Evolutionary conservation across 176 grass and related monocot genomes (phyloP).

Genomic region (Oryza brachyantha): DNA sequence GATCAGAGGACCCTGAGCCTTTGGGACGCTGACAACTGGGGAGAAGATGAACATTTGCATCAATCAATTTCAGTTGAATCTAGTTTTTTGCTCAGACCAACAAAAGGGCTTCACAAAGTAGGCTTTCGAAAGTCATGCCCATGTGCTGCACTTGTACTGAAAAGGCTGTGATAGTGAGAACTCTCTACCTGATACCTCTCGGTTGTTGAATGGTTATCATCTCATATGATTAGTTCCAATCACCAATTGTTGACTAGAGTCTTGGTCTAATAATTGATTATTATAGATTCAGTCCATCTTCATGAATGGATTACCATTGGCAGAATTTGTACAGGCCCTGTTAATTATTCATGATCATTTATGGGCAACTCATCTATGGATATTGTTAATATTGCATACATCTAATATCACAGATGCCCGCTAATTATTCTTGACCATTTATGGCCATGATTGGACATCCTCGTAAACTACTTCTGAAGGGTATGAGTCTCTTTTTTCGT

Average conservation of each 20-base stretch:
- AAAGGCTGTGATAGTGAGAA: neutral
- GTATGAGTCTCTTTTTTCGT: neutral
- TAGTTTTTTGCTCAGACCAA: neutral
- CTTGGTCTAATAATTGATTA: neutral
- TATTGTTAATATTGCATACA: neutral
- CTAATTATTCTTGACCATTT: neutral
- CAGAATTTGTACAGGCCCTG: neutral
- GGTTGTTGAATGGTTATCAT: neutral
- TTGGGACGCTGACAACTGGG: neutral
- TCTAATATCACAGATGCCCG: neutral
- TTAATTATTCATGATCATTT: neutral
- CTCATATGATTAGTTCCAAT: neutral
- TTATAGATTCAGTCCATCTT: conserved; percentile 11
- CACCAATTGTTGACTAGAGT: neutral
- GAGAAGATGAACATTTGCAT: neutral
- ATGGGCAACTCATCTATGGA: neutral
- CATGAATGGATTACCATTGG: conserved; percentile 9
- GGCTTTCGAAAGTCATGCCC: neutral
- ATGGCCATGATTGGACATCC: neutral
- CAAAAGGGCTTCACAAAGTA: neutral
- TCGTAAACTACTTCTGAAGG: neutral
- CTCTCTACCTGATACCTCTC: neutral
- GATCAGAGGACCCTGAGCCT: neutral
- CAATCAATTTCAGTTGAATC: neutral
- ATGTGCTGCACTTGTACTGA: neutral